Conservation (phyloP, 2,329 filamentous ascomycete genomes). For the Botryotinia globosa region DNA sequence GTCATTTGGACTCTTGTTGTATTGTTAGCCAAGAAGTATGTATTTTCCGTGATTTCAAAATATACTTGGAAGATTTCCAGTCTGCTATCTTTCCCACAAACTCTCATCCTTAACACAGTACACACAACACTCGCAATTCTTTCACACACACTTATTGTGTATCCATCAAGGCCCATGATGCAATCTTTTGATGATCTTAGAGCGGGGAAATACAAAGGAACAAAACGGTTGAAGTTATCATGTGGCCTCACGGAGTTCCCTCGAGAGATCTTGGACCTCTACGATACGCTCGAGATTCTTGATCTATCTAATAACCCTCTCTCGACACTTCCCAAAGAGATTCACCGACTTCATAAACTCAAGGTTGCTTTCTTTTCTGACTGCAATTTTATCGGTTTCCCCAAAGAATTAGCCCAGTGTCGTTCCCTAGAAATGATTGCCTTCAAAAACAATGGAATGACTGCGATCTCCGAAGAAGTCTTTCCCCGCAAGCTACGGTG, state of each 20-base stretch:
- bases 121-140: not conserved
- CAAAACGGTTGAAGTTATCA: constrained; percentile 34
- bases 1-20: not conserved
- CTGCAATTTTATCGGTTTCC: constrained; percentile 46
- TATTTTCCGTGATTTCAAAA: not conserved
- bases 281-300: constrained; percentile 45
- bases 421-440: constrained; percentile 49
- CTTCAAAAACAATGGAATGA: constrained; percentile 48
- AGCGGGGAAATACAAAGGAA: constrained; percentile 32
- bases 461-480: constrained; percentile 42
- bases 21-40: not conserved
- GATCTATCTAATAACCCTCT: constrained; percentile 49
- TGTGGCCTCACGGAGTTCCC: constrained; percentile 40
- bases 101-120: not conserved
- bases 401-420: constrained; percentile 44
- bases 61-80: not conserved
- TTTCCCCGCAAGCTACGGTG: constrained; percentile 46
- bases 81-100: not conserved
- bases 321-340: constrained; percentile 42
- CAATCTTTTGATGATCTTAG: constrained; percentile 29
- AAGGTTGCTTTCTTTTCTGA: constrained; percentile 48
- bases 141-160: not conserved
- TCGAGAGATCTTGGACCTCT: constrained; percentile 43
- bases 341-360: constrained; percentile 44
- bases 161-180: constrained; percentile 22